Evolutionary conservation across 169 alveolate species (phyloP).

Genomic region (Plasmodium cynomolgi): DNA sequence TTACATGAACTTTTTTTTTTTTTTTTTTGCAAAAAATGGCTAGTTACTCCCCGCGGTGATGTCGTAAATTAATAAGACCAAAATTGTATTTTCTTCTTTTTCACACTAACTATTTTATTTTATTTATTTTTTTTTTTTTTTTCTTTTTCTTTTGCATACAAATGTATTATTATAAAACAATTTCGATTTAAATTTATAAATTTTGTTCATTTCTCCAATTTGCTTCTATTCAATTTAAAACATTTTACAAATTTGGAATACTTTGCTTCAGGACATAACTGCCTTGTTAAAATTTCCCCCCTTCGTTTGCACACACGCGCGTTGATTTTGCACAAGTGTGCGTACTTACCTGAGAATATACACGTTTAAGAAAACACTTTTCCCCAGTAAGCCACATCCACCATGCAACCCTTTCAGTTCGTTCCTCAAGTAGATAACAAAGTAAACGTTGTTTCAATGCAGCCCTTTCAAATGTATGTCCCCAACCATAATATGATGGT

Average conservation of each 20-base stretch:
- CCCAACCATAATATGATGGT: conserved; percentile 53
- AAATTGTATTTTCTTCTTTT: conserved; percentile 11
- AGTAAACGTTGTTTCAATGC: conserved; percentile 42
- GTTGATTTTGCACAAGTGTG: background rate
- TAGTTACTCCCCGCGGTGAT: background rate
- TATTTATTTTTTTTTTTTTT: conserved; percentile 14
- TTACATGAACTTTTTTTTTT: conserved; percentile 20
- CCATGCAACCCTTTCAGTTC: conserved; percentile 56
- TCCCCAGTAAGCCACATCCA: background rate
- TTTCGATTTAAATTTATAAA: conserved; percentile 32
- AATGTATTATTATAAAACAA: conserved; percentile 12
- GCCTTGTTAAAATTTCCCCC: background rate
- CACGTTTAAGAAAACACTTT: background rate
- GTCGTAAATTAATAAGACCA: background rate
- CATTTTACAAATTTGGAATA: conserved; percentile 7
- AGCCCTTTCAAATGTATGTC: conserved; percentile 67
- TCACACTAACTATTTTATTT: background rate
- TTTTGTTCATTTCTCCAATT: conserved; percentile 16
- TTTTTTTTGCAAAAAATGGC: conserved; percentile 14
- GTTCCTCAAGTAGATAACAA: conserved; percentile 63
- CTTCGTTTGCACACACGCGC: background rate
- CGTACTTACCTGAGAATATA: background rate
- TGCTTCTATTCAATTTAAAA: background rate
- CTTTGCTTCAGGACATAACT: background rate
- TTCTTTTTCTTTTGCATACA: conserved; percentile 4